Percentiles rank a stretch among this genome's conserved stretches.
phyloP scores from a whole-genome alignment of 2,329 filamentous ascomycete genomes.

The Penicillium sp. region DNA sequence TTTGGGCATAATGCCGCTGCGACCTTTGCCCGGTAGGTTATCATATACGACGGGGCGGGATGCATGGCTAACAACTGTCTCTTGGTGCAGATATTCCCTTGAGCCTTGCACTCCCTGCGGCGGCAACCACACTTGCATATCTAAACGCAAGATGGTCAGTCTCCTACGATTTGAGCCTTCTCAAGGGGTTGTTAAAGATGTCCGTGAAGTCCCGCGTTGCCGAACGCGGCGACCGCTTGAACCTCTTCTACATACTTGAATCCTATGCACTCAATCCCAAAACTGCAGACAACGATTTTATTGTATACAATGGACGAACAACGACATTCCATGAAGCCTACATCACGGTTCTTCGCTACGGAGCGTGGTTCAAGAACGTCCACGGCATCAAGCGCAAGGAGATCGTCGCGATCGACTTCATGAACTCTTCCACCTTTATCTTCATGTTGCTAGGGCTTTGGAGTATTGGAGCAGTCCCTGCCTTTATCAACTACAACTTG shows the following conservation, averaged over 20 bases:
- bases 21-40: constrained; percentile 1
- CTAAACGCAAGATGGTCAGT: constrained; percentile 69
- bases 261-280: constrained; percentile 59
- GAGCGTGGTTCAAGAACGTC: constrained; percentile 67
- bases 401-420: constrained; percentile 76
- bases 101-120: constrained; percentile 56
- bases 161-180: constrained; percentile 62
- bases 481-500: constrained; percentile 87
- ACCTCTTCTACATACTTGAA: constrained; percentile 74
- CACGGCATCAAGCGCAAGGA: constrained; percentile 66
- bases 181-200: constrained; percentile 55
- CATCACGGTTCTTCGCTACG: constrained; percentile 67
- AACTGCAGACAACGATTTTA: constrained; percentile 50
- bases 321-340: constrained; percentile 79
- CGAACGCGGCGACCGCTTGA: constrained; percentile 61
- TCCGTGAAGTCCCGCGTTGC: constrained; percentile 46
- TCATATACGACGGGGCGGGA: not conserved
- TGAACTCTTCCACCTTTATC: constrained; percentile 75
- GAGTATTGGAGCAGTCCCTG: constrained; percentile 77
- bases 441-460: constrained; percentile 76
- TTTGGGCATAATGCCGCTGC: constrained; percentile 1
- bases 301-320: constrained; percentile 65
- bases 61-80: constrained; percentile 3
- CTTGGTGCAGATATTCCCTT: constrained; percentile 35
- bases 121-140: constrained; percentile 69